Conservation (phyloP, 148 eudicot genomes). For the Fagopyrum homotropicum region DNA sequence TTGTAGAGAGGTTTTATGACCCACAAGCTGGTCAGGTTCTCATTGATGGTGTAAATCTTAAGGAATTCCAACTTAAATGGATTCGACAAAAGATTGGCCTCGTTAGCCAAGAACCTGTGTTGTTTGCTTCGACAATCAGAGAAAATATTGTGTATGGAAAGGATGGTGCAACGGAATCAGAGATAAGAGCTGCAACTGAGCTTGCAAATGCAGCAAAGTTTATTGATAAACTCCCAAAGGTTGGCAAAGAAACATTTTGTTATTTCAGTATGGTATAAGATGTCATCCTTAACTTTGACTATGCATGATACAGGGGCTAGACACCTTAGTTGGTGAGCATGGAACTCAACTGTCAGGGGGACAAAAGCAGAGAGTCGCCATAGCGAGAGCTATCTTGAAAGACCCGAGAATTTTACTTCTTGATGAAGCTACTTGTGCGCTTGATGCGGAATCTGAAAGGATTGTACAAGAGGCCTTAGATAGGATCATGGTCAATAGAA, state of each 20-base stretch:
- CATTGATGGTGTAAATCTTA: conserved; percentile 55
- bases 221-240: conserved; percentile 57
- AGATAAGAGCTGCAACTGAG: conserved; percentile 50
- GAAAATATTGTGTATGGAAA: conserved; percentile 66
- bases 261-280: neutral
- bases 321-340: conserved; percentile 81
- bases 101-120: conserved; percentile 72
- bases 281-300: neutral
- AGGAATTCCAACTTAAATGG: conserved; percentile 55
- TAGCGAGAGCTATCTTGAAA: conserved; percentile 77
- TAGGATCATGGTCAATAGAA: conserved; percentile 62
- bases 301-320: conserved; percentile 42
- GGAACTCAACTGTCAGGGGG: conserved; percentile 87
- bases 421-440: conserved; percentile 91
- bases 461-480: conserved; percentile 81
- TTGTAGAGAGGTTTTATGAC: conserved; percentile 70
- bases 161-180: conserved; percentile 39
- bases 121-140: conserved; percentile 49
- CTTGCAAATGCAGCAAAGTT: conserved; percentile 60
- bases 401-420: conserved; percentile 70
- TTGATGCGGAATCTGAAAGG: conserved; percentile 79
- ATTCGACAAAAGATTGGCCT: conserved; percentile 57
- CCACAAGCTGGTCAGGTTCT: conserved; percentile 59
- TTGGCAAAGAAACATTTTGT: conserved; percentile 9
- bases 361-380: conserved; percentile 84